These are phyloP conservation scores for Hymenoscyphus occultus DNA, from an alignment of 2,329 filamentous ascomycete genomes.

Conservation along the genomic window DNA sequence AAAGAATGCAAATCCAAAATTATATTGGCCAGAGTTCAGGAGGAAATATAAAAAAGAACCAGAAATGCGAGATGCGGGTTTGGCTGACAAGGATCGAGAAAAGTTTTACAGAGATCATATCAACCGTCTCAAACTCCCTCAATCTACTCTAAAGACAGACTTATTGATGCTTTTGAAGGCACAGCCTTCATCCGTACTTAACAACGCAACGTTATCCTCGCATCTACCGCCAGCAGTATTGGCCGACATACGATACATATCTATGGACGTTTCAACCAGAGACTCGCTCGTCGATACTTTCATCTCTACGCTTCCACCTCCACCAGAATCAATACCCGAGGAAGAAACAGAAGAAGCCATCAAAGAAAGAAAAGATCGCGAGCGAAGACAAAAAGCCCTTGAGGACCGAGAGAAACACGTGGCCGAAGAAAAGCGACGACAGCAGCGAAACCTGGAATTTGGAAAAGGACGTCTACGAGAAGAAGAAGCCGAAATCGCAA, in stretches of 20 bases:
- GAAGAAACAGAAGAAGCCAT: conserved; percentile 52
- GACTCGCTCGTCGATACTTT: conserved; percentile 65
- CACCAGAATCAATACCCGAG: conserved; percentile 47
- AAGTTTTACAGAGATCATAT: conserved; percentile 76
- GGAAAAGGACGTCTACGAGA: conserved; percentile 62
- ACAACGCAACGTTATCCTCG: conserved; percentile 54
- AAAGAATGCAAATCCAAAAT: conserved; percentile 78
- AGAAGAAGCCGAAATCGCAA: conserved; percentile 65
- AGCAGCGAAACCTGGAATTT: conserved; percentile 56
- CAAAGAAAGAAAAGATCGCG: conserved; percentile 50
- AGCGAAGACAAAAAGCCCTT: conserved; percentile 63
- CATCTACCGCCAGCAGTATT: conserved; percentile 61
- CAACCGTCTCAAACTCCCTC: conserved; percentile 62
- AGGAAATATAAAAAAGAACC: conserved; percentile 82
- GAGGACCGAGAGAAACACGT: conserved; percentile 61
- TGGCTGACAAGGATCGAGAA: conserved; percentile 75
- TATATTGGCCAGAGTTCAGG: conserved; percentile 97
- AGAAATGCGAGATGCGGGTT: conserved; percentile 70
- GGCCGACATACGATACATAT: conserved; percentile 67
- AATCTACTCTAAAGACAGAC: conserved; percentile 66
- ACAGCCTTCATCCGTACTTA: conserved; percentile 56
- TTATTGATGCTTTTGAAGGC: conserved; percentile 62
- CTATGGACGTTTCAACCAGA: conserved; percentile 57
- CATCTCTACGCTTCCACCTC: conserved; percentile 60
- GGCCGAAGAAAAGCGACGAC: conserved; percentile 59